A percentile compares a stretch with the other conserved stretches of the same genome.
Conservation (phyloP, 148 eudicot species). For the Persicaria maculosa region DNA sequence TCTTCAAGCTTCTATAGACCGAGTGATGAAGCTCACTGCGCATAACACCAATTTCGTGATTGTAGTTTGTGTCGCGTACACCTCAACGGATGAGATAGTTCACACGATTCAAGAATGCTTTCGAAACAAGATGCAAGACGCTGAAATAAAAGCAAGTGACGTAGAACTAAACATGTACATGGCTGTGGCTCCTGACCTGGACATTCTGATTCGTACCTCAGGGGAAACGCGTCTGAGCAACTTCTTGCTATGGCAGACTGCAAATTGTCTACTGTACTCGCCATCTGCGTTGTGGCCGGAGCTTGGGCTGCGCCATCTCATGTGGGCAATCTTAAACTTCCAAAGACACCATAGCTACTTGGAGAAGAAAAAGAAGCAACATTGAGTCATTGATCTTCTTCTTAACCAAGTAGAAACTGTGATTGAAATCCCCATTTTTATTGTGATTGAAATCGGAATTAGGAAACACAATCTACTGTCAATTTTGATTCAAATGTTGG, state of each 20-base stretch:
- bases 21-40: conserved; percentile 1
- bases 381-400: not conserved
- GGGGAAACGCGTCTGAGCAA: conserved; percentile 15
- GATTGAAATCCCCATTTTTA: too few relatives aligned
- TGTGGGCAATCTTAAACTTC: conserved; percentile 12
- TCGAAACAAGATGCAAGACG: not conserved
- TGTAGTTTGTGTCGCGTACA: conserved; percentile 10
- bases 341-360: conserved; percentile 12
- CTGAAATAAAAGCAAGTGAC: not conserved
- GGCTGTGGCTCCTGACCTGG: conserved; percentile 11
- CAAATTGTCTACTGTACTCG: not conserved
- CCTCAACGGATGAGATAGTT: conserved; percentile 9
- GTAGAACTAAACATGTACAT: conserved; percentile 11
- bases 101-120: not conserved
- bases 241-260: conserved; percentile 14
- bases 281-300: conserved; percentile 14
- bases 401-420: too few relatives aligned
- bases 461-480: not conserved
- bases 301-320: conserved; percentile 11
- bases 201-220: conserved; percentile 14
- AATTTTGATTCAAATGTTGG: not conserved
- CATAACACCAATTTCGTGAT: not conserved
- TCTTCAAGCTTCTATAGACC: not conserved
- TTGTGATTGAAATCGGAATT: too few relatives aligned
- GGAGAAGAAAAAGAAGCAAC: conserved; percentile 8